A percentile compares a stretch with the other conserved stretches of the same genome.
Conservation (phyloP, 2,329 filamentous ascomycete genomes). For the Aspergillus vadensis region DNA sequence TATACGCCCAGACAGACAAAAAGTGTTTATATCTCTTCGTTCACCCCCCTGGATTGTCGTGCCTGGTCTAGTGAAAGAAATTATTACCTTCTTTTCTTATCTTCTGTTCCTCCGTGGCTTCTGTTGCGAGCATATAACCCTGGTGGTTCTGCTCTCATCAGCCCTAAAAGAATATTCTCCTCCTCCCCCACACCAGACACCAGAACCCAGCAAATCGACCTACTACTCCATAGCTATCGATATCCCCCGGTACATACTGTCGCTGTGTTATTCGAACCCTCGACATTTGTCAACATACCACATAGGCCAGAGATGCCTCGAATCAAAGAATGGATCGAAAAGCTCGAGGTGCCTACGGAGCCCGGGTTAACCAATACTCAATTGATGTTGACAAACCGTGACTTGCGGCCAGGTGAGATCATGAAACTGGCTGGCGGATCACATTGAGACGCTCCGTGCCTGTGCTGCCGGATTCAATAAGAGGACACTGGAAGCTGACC, state of each 20-base stretch:
- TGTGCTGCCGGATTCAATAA: slow-evolving; percentile 6
- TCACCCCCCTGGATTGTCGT: not conserved
- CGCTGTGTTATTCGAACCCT: not conserved
- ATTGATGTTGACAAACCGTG: slow-evolving; percentile 83
- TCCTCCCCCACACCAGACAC: not conserved
- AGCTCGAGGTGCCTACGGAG: slow-evolving; percentile 72
- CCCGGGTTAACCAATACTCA: slow-evolving; percentile 75
- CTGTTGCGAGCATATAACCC: not conserved
- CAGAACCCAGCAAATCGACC: not conserved
- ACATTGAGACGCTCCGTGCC: slow-evolving; percentile 12
- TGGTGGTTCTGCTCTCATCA: not conserved
- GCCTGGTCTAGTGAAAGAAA: not conserved
- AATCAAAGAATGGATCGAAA: slow-evolving; percentile 46
- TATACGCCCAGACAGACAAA: not conserved
- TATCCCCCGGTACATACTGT: not conserved
- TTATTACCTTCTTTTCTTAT: not conserved
- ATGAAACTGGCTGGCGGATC: slow-evolving; percentile 9
- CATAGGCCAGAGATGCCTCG: slow-evolving; percentile 27
- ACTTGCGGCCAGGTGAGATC: slow-evolving; percentile 65
- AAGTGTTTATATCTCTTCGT: not conserved
- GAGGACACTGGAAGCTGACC: slow-evolving; percentile 14
- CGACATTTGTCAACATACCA: not conserved
- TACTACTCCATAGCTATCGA: not conserved
- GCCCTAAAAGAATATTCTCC: too few relatives aligned
- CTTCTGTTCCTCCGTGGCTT: not conserved